A percentile compares a stretch with the other conserved stretches of the same genome.
Evolutionary conservation across 306 rosid genomes (phyloP).

Genomic region (Cicer chorassanicum): DNA sequence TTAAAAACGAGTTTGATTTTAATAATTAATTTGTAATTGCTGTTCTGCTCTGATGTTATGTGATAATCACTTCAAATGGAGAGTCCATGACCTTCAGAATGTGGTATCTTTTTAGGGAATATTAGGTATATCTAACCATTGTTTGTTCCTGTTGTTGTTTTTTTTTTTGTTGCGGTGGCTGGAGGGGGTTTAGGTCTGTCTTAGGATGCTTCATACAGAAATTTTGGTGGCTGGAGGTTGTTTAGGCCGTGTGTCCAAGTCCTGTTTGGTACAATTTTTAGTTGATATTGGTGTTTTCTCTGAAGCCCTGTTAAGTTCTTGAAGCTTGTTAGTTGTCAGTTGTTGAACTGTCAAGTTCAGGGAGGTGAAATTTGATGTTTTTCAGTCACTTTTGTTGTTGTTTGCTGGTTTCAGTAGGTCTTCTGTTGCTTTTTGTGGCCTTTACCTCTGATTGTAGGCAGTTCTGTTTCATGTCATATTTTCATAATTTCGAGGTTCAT

Average conservation of each 20-base stretch:
- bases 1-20: not conserved
- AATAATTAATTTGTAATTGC: not conserved
- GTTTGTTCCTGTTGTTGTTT: not conserved
- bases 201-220: not conserved
- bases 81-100: slow-evolving; percentile 1
- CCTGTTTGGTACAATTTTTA: slow-evolving; percentile 2
- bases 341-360: not conserved
- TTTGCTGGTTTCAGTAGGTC: not conserved
- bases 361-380: not conserved
- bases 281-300: not conserved
- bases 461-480: not conserved
- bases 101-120: not conserved
- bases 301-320: not conserved
- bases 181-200: not conserved
- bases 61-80: not conserved
- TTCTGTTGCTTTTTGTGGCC: slow-evolving; percentile 12
- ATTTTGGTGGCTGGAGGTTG: not conserved
- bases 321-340: not conserved
- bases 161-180: not conserved
- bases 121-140: not conserved
- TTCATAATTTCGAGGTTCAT: slow-evolving; percentile 9
- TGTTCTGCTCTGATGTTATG: not conserved
- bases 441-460: not conserved
- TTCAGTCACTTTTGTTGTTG: slow-evolving; percentile 7
- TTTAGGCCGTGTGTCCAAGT: not conserved